Evolutionary conservation across 2,329 filamentous ascomycete genomes (phyloP).

Genomic region (Cordyceps cicadae): DNA sequence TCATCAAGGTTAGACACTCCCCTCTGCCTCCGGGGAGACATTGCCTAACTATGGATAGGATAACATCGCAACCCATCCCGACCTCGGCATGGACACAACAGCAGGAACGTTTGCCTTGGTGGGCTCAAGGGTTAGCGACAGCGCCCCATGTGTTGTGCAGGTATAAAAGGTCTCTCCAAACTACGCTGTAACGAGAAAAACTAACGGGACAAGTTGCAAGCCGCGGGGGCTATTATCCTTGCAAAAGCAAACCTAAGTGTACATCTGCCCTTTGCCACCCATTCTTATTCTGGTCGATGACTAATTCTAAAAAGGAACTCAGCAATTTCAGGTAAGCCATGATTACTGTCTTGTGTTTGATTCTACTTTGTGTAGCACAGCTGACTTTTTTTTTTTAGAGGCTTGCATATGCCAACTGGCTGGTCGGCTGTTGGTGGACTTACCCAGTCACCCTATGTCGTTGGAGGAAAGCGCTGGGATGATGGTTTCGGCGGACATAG

Average conservation of each 20-base stretch:
- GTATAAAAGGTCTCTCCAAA: neutral
- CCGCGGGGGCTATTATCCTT: neutral
- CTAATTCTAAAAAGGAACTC: neutral
- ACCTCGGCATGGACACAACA: neutral
- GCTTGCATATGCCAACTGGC: neutral
- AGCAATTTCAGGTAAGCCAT: neutral
- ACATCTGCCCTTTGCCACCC: no score
- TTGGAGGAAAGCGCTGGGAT: neutral
- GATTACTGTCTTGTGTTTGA: neutral
- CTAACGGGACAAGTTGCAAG: neutral
- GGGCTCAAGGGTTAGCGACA: neutral
- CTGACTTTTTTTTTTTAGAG: neutral
- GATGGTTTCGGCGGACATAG: neutral
- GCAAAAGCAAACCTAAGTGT: neutral
- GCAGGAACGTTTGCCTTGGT: neutral
- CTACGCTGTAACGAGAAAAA: neutral
- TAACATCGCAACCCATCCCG: neutral
- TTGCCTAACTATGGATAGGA: neutral
- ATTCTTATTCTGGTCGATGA: neutral
- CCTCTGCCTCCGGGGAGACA: neutral
- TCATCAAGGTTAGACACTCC: neutral
- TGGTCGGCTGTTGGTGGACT: neutral
- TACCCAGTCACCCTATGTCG: neutral
- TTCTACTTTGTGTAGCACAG: neutral
- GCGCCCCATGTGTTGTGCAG: neutral